Evolutionary conservation across 441 rosid species (phyloP).

Genomic region (Isatis lusitanica): DNA sequence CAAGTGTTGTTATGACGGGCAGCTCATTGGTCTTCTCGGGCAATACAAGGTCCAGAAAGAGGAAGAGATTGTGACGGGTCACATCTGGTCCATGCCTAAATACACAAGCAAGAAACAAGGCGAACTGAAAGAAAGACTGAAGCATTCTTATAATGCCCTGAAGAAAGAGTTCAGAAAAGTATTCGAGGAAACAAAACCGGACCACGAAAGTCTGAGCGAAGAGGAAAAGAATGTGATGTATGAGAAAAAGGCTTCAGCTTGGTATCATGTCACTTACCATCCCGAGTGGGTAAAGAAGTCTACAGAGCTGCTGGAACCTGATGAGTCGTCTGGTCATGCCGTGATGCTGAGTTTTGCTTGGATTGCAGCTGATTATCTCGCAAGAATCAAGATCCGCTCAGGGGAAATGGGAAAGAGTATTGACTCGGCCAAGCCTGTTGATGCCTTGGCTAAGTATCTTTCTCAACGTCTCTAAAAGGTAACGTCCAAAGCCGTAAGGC

Average conservation of each 20-base stretch:
- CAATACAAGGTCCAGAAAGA: constrained; percentile 82
- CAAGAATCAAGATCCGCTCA: constrained; percentile 63
- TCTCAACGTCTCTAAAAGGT: constrained; percentile 57
- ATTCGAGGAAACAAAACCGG: constrained; percentile 52
- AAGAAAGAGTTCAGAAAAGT: constrained; percentile 72
- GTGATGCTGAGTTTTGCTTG: constrained; percentile 84
- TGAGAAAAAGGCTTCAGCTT: constrained; percentile 86
- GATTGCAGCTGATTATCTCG: constrained; percentile 88
- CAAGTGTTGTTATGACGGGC: constrained; percentile 73
- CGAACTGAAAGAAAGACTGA: constrained; percentile 71
- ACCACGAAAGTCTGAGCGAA: constrained; percentile 48
- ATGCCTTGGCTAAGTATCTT: constrained; percentile 60
- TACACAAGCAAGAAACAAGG: constrained; percentile 67
- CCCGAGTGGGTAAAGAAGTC: constrained; percentile 69
- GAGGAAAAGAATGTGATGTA: constrained; percentile 57
- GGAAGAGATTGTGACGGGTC: constrained; percentile 92
- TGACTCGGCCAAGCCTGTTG: constrained; percentile 58
- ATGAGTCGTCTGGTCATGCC: constrained; percentile 30
- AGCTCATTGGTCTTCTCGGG: constrained; percentile 68
- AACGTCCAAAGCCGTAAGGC: constrained; percentile 56
- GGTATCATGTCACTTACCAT: constrained; percentile 88
- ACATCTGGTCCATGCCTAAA: constrained; percentile 90
- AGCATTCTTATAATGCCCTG: constrained; percentile 61
- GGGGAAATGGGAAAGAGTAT: constrained; percentile 32
- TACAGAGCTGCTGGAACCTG: constrained; percentile 47